These are phyloP conservation scores for Gnomoniopsis smithogilvyi DNA, from an alignment of 2,329 filamentous ascomycete genomes.

Conservation along the genomic window DNA sequence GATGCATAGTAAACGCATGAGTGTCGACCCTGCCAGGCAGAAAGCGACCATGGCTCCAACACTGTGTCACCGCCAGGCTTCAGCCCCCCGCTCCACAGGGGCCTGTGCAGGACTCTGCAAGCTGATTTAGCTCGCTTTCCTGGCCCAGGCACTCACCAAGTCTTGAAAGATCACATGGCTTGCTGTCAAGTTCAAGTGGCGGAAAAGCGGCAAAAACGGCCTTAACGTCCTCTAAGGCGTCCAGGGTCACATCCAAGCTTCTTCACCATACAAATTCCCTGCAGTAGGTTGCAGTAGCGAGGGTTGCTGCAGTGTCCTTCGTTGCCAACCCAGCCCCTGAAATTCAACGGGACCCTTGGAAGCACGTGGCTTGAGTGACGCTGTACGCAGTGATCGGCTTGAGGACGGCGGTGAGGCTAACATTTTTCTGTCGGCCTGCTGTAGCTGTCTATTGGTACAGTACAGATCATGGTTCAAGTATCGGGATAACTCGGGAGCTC, in stretches of 20 bases:
- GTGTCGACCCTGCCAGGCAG: background rate
- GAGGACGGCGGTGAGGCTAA: conserved; percentile 18
- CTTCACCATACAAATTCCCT: conserved; percentile 5
- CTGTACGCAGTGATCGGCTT: conserved; percentile 2
- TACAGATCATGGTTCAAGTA: background rate
- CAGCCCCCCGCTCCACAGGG: background rate
- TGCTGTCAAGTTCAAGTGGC: background rate
- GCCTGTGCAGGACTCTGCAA: conserved; percentile 17
- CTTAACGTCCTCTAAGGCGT: background rate
- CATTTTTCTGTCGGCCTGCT: conserved; percentile 1
- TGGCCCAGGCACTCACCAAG: background rate
- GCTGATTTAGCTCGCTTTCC: background rate
- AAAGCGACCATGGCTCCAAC: conserved; percentile 14
- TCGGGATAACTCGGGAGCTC: background rate
- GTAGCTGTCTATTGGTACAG: background rate
- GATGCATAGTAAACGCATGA: background rate
- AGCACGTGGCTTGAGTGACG: conserved; percentile 11
- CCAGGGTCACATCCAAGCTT: background rate
- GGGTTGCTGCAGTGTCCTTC: background rate
- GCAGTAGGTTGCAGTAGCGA: background rate
- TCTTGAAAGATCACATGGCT: background rate
- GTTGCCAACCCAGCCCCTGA: conserved; percentile 2
- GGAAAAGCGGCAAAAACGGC: background rate
- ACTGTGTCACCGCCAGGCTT: background rate
- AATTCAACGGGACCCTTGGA: conserved; percentile 6